Conservation (phyloP, 2,329 filamentous ascomycete genomes). For the Dactylonectria estremocensis region DNA sequence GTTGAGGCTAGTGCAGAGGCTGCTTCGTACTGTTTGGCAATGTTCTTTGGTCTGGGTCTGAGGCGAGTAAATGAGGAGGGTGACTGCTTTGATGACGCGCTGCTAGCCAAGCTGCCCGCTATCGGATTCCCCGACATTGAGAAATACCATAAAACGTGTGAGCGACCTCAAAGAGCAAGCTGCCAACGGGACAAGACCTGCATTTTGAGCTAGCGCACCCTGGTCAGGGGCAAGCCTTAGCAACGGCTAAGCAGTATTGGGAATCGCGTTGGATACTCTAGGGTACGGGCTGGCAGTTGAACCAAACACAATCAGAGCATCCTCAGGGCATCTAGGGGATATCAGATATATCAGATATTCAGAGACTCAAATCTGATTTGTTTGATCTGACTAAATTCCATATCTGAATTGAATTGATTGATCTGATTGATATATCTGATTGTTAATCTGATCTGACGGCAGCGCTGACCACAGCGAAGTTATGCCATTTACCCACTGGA, state of each 20-base stretch:
- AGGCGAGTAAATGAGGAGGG: constrained; percentile 2
- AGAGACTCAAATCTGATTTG: too few relatives aligned
- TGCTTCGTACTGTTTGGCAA: constrained; percentile 1
- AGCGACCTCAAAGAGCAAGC: constrained; percentile 1
- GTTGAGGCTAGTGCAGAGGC: constrained; percentile 1
- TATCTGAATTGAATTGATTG: too few relatives aligned
- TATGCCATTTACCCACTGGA: too few relatives aligned
- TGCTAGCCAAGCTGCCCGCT: constrained; percentile 1
- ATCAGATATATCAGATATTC: too few relatives aligned
- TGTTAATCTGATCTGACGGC: too few relatives aligned
- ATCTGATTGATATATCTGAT: too few relatives aligned
- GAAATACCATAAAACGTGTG: background rate
- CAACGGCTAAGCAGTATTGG: background rate
- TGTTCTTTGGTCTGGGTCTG: background rate
- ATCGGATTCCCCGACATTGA: constrained; percentile 1
- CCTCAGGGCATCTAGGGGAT: too few relatives aligned
- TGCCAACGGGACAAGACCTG: background rate
- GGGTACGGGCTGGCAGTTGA: constrained; percentile 9
- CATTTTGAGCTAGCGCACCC: constrained; percentile 2
- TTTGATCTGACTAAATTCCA: too few relatives aligned
- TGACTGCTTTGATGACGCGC: background rate
- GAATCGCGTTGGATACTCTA: constrained; percentile 9
- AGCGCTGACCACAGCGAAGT: too few relatives aligned
- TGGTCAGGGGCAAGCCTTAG: too few relatives aligned
- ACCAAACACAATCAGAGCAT: too few relatives aligned